Evolutionary conservation across 176 grass and related monocot genomes (phyloP).

Genomic region (Eremochloa ophiuroides): DNA sequence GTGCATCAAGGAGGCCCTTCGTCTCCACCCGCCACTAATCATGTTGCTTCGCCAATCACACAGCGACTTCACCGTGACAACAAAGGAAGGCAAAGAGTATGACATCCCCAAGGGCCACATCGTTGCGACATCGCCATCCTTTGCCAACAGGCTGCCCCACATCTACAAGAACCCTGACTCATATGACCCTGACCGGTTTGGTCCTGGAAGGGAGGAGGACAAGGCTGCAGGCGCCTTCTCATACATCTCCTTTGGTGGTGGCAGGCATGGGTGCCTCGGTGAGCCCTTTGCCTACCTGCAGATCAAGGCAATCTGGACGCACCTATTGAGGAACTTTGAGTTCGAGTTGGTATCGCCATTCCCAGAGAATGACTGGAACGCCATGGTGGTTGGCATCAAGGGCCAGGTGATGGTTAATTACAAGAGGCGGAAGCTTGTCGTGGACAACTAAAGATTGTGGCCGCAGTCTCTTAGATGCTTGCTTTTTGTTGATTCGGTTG

Average conservation of each 20-base stretch:
- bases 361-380: slow-evolving; percentile 85
- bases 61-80: slow-evolving; percentile 72
- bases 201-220: slow-evolving; percentile 81
- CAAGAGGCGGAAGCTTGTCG: slow-evolving; percentile 67
- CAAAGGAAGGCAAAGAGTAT: slow-evolving; percentile 72
- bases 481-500: background rate
- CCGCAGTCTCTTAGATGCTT: slow-evolving; percentile 9
- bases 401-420: slow-evolving; percentile 81
- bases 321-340: slow-evolving; percentile 94
- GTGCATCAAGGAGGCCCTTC: slow-evolving; percentile 96
- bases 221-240: slow-evolving; percentile 86
- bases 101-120: slow-evolving; percentile 98
- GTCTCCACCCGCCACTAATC: slow-evolving; percentile 85
- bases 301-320: slow-evolving; percentile 95
- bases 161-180: slow-evolving; percentile 85
- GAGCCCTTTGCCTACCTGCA: slow-evolving; percentile 93
- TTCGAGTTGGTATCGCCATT: slow-evolving; percentile 88
- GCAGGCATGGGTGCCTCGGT: slow-evolving; percentile 84
- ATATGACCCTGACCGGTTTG: slow-evolving; percentile 75
- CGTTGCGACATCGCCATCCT: slow-evolving; percentile 75
- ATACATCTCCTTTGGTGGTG: slow-evolving; percentile 88
- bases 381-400: slow-evolving; percentile 95
- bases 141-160: slow-evolving; percentile 83
- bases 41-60: slow-evolving; percentile 93
- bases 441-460: slow-evolving; percentile 38